Evolutionary conservation across 2,329 filamentous ascomycete species (phyloP), one percentile per base, ranked within the genome.

Genomic region (Endoconidiophora laricicola): DNA sequence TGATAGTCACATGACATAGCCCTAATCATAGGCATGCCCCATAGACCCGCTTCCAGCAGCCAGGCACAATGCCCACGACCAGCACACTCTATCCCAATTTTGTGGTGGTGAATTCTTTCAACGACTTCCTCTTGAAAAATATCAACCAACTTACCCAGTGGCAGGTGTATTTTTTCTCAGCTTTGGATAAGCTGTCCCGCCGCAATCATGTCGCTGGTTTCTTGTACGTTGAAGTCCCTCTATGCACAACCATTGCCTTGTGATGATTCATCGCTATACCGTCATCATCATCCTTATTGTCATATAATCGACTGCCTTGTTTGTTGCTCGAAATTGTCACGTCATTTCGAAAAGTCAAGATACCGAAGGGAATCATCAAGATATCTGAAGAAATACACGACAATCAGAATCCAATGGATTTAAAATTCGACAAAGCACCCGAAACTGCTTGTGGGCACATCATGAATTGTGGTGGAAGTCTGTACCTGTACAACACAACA

Each of bases 181-280:
- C 54, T 57, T 56, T 58, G 52, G 52, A 55, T 47, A 48, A 48
- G 47, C 48, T 47, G 52, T 50, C 66, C 62, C 60, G 61, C 60
- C 63, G 62, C 64, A 61, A 53, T 50, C 48, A 54, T 54, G 52
- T 54, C 52, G 52, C 52, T 54, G 48, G 52, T 54, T 54, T 54
- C 52, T 46, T 50, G 52, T 54, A 54, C 43, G 52, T 54, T 46
- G 18, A 23, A 24, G 39, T 20, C 26, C 43, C 49, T 39, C 41
- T 46, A 22, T 46, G 36, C n/a, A 16, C 38, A 7, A 40, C 2
- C 7, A 46, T 46, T 14, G 18, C 42, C 20, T 29, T 43, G 20
- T 33, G 29, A 43, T 37, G 16, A 39, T 12, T 12, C 18, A 37
- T 37, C 41, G 40, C 20, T 41, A 29, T 40, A 20, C 46, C 45